Evolutionary conservation across 352 stramenopile genomes (phyloP).

Genomic region (Phytopythium ostracodes): DNA sequence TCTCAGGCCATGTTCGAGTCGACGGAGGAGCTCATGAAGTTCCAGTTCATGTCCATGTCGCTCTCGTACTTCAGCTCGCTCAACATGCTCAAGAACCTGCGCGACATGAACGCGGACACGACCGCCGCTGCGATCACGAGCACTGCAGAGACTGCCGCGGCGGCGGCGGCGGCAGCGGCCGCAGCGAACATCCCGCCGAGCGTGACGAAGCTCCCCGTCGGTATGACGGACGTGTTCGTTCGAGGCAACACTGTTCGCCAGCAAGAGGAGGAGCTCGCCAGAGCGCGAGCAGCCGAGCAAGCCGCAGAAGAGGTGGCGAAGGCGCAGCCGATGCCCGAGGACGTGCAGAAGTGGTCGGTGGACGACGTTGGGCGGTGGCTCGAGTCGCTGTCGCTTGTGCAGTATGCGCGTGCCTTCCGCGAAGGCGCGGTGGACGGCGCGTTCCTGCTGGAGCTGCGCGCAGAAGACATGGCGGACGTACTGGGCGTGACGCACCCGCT

Average conservation of each 20-base stretch:
- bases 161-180: conserved; percentile 76
- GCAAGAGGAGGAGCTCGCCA: conserved; percentile 57
- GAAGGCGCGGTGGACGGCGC: conserved; percentile 90
- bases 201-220: conserved; percentile 53
- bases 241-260: conserved; percentile 32
- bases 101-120: conserved; percentile 93
- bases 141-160: conserved; percentile 86
- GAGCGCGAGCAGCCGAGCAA: conserved; percentile 50
- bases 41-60: conserved; percentile 96
- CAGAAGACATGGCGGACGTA: conserved; percentile 90
- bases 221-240: conserved; percentile 30
- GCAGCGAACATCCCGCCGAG: conserved; percentile 86
- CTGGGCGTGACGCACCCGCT: conserved; percentile 90
- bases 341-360: conserved; percentile 82
- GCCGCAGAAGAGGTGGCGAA: conserved; percentile 44
- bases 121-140: conserved; percentile 82
- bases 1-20: conserved; percentile 91
- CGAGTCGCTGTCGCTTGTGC: conserved; percentile 81
- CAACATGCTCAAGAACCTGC: conserved; percentile 93
- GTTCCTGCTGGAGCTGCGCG: conserved; percentile 89
- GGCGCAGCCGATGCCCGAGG: conserved; percentile 59
- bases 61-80: conserved; percentile 94
- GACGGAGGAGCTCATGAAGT: conserved; percentile 95
- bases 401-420: conserved; percentile 90
- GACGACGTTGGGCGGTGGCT: conserved; percentile 92